Evolutionary conservation across 2,329 filamentous ascomycete genomes (phyloP).

Genomic region (Aspergillus awamori): DNA sequence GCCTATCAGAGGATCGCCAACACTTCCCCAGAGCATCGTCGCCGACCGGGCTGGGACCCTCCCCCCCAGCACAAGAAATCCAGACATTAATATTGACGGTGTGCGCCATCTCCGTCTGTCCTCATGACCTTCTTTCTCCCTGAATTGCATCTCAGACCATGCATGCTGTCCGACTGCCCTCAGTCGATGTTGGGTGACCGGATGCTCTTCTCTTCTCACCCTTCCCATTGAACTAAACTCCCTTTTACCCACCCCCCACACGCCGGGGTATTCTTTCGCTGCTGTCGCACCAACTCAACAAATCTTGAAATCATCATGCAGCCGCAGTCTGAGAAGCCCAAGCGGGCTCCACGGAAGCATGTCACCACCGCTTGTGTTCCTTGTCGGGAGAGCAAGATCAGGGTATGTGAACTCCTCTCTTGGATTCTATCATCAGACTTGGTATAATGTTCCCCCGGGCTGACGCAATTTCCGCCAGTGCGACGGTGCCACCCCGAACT

Average conservation of each 20-base stretch:
- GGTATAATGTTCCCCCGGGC: neutral
- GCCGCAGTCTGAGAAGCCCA: conserved; percentile 15
- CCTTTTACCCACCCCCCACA: neutral
- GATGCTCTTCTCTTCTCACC: neutral
- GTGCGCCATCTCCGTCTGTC: neutral
- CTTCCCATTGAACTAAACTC: neutral
- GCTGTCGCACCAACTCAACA: conserved; percentile 1
- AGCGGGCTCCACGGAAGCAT: conserved; percentile 41
- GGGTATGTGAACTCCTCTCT: conserved; percentile 30
- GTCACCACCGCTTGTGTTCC: conserved; percentile 50
- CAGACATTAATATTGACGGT: neutral
- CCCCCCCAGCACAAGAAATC: neutral
- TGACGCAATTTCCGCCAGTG: conserved; percentile 31
- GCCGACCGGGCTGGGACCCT: conserved; percentile 1
- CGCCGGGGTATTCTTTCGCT: neutral
- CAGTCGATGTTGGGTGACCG: neutral
- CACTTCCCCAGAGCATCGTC: conserved; percentile 5
- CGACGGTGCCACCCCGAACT: conserved; percentile 42
- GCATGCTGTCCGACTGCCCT: neutral
- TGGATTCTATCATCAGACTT: neutral
- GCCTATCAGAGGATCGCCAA: conserved; percentile 5
- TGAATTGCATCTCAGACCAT: neutral
- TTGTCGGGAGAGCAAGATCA: conserved; percentile 51
- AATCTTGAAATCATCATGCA: conserved; percentile 26
- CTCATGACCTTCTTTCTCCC: neutral